Conservation (phyloP, 495 filamentous ascomycete species). For the Penicillium longicatenatum region DNA sequence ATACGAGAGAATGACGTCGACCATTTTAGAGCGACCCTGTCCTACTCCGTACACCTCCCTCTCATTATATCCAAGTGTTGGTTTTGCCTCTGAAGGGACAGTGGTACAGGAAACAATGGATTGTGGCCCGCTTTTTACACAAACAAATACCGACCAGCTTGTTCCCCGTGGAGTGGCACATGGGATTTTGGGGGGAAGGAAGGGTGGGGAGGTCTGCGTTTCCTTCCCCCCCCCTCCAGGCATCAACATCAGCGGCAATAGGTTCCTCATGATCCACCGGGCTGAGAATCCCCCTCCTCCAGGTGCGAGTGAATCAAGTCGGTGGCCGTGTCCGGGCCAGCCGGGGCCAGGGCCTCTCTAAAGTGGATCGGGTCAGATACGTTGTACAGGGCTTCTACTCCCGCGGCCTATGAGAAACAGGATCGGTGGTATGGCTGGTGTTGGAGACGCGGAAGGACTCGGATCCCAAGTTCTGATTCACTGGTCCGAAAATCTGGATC, state of each 20-base stretch:
- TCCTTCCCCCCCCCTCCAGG: background rate
- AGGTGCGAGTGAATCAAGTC: constrained; percentile 2
- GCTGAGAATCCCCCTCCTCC: constrained; percentile 9
- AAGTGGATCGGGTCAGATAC: constrained; percentile 18
- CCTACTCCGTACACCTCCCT: constrained; percentile 4
- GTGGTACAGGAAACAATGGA: constrained; percentile 1
- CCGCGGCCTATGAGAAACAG: constrained; percentile 28
- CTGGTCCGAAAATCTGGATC: constrained; percentile 8
- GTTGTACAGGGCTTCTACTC: constrained; percentile 23
- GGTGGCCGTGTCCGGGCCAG: constrained; percentile 28
- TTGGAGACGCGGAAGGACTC: constrained; percentile 28
- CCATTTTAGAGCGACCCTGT: constrained; percentile 17
- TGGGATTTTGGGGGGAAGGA: background rate
- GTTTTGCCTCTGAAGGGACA: background rate
- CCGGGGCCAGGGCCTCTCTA: constrained; percentile 16
- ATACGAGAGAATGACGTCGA: constrained; percentile 37
- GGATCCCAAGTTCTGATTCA: constrained; percentile 15
- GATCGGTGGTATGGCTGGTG: constrained; percentile 15
- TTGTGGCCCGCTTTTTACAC: constrained; percentile 1
- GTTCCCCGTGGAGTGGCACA: constrained; percentile 4
- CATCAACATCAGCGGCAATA: constrained; percentile 13
- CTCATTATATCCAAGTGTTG: background rate
- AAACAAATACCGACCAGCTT: background rate
- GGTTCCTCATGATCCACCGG: constrained; percentile 17
- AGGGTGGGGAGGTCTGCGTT: background rate